Evolutionary conservation across 1,284 basidiomycete species (phyloP).

Genomic region (Hemileccinum hortonii): DNA sequence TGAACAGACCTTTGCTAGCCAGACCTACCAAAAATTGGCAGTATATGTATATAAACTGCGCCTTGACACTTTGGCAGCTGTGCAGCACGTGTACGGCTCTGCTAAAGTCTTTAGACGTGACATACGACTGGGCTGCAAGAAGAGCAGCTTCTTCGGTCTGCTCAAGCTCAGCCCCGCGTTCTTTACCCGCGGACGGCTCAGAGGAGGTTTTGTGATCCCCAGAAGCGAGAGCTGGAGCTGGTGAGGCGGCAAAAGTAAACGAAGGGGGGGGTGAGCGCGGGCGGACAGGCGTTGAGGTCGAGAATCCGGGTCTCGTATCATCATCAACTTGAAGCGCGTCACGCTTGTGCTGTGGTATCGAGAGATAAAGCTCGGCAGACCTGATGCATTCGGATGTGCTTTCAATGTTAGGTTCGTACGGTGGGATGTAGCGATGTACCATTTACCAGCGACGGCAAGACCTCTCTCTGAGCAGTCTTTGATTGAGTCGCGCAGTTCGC

Average conservation of each 20-base stretch:
- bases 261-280: conserved; percentile 41
- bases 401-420: conserved; percentile 16
- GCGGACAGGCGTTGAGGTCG: conserved; percentile 55
- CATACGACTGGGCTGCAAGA: conserved; percentile 71
- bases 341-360: conserved; percentile 53
- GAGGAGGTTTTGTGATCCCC: conserved; percentile 27
- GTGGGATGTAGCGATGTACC: conserved; percentile 44
- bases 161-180: conserved; percentile 50
- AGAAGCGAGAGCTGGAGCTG: conserved; percentile 30
- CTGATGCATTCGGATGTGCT: conserved; percentile 35
- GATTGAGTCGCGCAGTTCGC: conserved; percentile 51
- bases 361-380: conserved; percentile 72
- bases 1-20: background rate
- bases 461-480: conserved; percentile 63
- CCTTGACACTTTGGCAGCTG: conserved; percentile 66
- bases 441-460: conserved; percentile 65
- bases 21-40: conserved; percentile 79
- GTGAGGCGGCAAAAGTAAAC: conserved; percentile 39
- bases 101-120: conserved; percentile 79
- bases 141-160: conserved; percentile 67
- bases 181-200: conserved; percentile 27
- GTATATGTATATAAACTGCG: conserved; percentile 79
- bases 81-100: conserved; percentile 69
- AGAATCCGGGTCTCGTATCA: conserved; percentile 33
- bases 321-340: conserved; percentile 22